Evolutionary conservation across 1,284 basidiomycete genomes (phyloP).

Genomic region (Farysia itapuensis): DNA sequence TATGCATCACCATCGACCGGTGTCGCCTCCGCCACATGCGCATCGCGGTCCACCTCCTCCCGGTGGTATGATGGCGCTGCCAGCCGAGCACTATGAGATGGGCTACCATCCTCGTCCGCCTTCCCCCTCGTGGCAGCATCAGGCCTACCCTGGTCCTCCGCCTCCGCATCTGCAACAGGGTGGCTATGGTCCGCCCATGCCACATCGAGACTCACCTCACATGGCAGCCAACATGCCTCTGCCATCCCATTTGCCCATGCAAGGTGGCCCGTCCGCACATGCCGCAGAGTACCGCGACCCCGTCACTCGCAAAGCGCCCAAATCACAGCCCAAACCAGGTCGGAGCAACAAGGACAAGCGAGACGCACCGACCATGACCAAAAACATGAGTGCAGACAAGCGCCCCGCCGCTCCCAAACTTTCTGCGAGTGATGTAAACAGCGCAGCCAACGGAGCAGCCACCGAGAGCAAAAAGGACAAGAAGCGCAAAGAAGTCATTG

Average conservation of each 20-base stretch:
- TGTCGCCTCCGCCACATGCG: conserved; percentile 28
- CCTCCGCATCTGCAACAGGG: conserved; percentile 31
- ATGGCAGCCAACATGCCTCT: conserved; percentile 30
- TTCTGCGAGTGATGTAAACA: conserved; percentile 26
- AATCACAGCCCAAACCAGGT: not conserved
- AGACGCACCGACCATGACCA: conserved; percentile 26
- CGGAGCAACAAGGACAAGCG: conserved; percentile 23
- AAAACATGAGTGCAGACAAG: conserved; percentile 28
- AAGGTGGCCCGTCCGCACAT: conserved; percentile 12
- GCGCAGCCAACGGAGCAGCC: conserved; percentile 12
- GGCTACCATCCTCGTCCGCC: conserved; percentile 11
- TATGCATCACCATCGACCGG: conserved; percentile 34
- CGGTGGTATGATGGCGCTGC: conserved; percentile 23
- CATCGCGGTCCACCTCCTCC: conserved; percentile 27
- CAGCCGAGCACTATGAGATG: not conserved
- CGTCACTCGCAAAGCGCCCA: conserved; percentile 9
- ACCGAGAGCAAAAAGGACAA: conserved; percentile 41
- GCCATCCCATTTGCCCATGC: conserved; percentile 19
- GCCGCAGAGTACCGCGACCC: conserved; percentile 22
- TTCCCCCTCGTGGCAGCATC: conserved; percentile 37
- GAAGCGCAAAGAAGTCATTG: conserved; percentile 57
- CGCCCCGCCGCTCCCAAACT: conserved; percentile 16
- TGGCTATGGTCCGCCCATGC: conserved; percentile 9
- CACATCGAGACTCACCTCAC: conserved; percentile 25
- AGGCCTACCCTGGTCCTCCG: conserved; percentile 20